Percentiles rank a stretch among this genome's conserved stretches.
Conservation (phyloP, 257 asterid genomes). For the Solanum habrochaites region DNA sequence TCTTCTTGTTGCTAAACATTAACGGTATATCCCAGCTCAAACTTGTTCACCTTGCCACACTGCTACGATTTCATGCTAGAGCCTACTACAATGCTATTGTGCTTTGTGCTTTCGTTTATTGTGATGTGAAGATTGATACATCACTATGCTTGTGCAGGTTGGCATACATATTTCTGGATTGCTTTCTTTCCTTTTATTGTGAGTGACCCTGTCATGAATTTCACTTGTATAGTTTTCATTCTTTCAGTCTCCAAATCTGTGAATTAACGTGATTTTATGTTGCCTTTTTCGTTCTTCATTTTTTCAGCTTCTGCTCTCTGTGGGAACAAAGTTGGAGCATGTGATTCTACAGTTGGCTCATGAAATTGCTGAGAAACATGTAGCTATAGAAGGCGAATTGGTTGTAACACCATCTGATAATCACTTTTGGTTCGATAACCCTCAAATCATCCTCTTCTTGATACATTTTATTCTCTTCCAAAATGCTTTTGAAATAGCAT, state of each 20-base stretch:
- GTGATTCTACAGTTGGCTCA: slow-evolving; percentile 53
- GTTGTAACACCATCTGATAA: slow-evolving; percentile 39
- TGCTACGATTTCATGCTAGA: background rate
- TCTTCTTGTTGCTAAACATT: slow-evolving; percentile 73
- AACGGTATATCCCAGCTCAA: slow-evolving; percentile 47
- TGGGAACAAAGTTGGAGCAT: slow-evolving; percentile 94
- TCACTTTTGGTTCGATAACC: slow-evolving; percentile 47
- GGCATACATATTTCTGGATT: slow-evolving; percentile 50
- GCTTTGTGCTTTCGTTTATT: background rate
- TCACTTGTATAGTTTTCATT: background rate
- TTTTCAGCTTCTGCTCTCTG: slow-evolving; percentile 77
- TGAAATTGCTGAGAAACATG: slow-evolving; percentile 37
- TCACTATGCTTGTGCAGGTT: slow-evolving; percentile 41
- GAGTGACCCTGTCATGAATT: background rate
- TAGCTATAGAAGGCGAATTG: slow-evolving; percentile 34
- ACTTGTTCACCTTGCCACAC: background rate
- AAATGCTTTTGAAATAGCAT: slow-evolving; percentile 45
- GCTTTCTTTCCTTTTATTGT: slow-evolving; percentile 28
- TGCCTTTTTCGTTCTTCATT: background rate
- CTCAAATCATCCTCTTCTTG: slow-evolving; percentile 30
- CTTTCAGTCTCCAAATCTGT: background rate
- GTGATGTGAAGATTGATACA: background rate
- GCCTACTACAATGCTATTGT: background rate
- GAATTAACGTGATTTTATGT: background rate
- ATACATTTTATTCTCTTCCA: slow-evolving; percentile 46